Base-by-base conservation (phyloP, 805 yeast species). In the Saturnispora gosingensis region DNA sequence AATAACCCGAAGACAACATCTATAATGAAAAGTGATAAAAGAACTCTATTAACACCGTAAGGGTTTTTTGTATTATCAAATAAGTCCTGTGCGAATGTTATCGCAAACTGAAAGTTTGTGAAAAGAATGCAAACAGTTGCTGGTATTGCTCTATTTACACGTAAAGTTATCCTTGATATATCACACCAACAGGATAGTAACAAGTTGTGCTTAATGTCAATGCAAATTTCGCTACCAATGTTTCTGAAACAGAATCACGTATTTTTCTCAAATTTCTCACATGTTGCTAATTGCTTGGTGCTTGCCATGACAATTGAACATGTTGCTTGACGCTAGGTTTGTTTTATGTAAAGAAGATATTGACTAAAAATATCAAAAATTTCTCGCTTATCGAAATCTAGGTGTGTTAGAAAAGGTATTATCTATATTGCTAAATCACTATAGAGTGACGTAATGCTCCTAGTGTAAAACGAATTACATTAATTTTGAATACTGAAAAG, bases 41-140 rank as follows among this genome's bases (percentile, higher is more conserved):
- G 72, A 2, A 91, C 85, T 62, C 93, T 99, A 62, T 91, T 91
- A 4, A 93, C 85, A 3, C 99, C 99, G 61, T 88, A 91, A 10
- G 90, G 76, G 57, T 85, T 81, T 47, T 85, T 69, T 0, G 98
- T 91, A 55, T 88, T 82, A 65, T 90, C 96, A 66, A 89, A 90
- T 96, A 91, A 85, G 64, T 91, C 97, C 62, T 88, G 97, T 0
- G 97, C 95, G 73, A 91, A 91, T 0, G 98, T 96, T 42, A 91
- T 76, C 0, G 97, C 97, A 1, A 98, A 97, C 38, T 91, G 72
- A 45, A 91, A 64, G 64, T 93, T 91, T 43, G 96, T 89, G 73
- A 93, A 89, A 66, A 85, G 93, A 13, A 93, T 85, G 64, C 78
- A 88, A 1, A 85, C 69, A 0, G 88, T 82, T 0, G 96, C 73